Evolutionary conservation across 1,284 basidiomycete species (phyloP), one percentile per base, ranked within the genome.

Genomic region (Apiotrichum mycotoxinovorans): DNA sequence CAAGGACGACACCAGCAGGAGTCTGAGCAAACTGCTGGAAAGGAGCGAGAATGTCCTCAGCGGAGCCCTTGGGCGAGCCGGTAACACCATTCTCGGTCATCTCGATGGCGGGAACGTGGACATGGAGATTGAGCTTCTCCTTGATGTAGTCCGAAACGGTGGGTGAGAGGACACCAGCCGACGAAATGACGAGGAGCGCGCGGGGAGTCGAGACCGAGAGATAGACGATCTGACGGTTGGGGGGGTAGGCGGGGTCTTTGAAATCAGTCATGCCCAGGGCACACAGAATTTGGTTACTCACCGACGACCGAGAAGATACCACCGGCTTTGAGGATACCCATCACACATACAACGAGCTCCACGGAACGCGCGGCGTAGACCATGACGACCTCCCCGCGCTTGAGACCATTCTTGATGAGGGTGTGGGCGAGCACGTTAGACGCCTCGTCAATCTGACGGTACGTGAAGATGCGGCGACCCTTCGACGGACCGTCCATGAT

Each of bases 251-350:
- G 38, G 96, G 96, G 79, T 98, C 92, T 93, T 64, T 3, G 17
- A 23, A 46, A 25, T 46, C n/a, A 46, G 45, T 34, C 17, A n/a
- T 9, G 42, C 17, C 33, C 41, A 26, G 17, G n/a, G 22, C 17
- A 33, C 44, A 27, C 27, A 26, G 14, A 20, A 11, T 27, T 3
- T 15, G 11, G 20, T 20, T 3, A 77, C 84, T 67, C 54, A 91
- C 90, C 94, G 61, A 98, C 97, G 62, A 99, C 96, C 38, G 91
- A 95, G 80, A 99, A 98, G 2, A 92, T 94, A 9, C 91, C 95
- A 26, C 96, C 96, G 2, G 91, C 92, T 79, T 98, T 98, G 67
- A 98, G 83, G 35, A 96, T 87, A 50, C 91, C 96, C 85, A 99
- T 89, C 7, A 98, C 93, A 20, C 95, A 95, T 7, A 98, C 89